A percentile compares a stretch with the other conserved stretches of the same genome.
Evolutionary conservation across 257 asterid genomes (phyloP).

Genomic region (Solanum commersonii): DNA sequence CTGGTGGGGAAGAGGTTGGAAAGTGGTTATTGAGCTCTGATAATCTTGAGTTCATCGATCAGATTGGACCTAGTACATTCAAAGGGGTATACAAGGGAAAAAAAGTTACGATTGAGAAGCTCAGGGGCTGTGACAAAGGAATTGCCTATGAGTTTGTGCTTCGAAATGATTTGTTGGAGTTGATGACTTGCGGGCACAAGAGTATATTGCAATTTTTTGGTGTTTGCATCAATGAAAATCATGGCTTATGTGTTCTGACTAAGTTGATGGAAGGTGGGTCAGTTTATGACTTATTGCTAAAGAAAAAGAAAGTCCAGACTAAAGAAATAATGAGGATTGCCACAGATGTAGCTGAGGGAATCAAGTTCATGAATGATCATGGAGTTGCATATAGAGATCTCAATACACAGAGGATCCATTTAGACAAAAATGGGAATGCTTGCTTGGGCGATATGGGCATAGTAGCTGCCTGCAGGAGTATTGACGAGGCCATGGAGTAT

Average conservation of each 20-base stretch:
- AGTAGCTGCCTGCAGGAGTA: conserved; percentile 74
- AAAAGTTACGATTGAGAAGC: conserved; percentile 73
- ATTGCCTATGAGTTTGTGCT: conserved; percentile 77
- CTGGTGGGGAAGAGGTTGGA: conserved; percentile 58
- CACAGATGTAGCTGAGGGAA: conserved; percentile 73
- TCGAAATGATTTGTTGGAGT: conserved; percentile 63
- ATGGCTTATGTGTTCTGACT: conserved; percentile 79
- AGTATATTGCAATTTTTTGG: conserved; percentile 71
- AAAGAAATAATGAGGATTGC: conserved; percentile 66
- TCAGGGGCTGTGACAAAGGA: conserved; percentile 94
- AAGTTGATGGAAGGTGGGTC: conserved; percentile 95
- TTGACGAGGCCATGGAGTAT: conserved; percentile 87
- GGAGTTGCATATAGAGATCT: conserved; percentile 81
- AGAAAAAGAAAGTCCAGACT: conserved; percentile 67
- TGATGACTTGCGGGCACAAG: conserved; percentile 94
- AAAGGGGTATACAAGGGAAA: conserved; percentile 76
- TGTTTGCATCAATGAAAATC: conserved; percentile 65
- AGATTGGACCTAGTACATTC: conserved; percentile 58
- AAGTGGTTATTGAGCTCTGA: conserved; percentile 68
- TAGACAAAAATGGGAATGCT: conserved; percentile 80
- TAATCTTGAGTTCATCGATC: conserved; percentile 59
- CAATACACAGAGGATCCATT: conserved; percentile 72
- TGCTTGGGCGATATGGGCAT: conserved; percentile 98
- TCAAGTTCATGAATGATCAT: conserved; percentile 90
- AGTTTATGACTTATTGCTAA: conserved; percentile 57